These are phyloP conservation scores for Ambrosia artemisiifolia DNA, from an alignment of 129 eudicot species.

Conservation along the genomic window DNA sequence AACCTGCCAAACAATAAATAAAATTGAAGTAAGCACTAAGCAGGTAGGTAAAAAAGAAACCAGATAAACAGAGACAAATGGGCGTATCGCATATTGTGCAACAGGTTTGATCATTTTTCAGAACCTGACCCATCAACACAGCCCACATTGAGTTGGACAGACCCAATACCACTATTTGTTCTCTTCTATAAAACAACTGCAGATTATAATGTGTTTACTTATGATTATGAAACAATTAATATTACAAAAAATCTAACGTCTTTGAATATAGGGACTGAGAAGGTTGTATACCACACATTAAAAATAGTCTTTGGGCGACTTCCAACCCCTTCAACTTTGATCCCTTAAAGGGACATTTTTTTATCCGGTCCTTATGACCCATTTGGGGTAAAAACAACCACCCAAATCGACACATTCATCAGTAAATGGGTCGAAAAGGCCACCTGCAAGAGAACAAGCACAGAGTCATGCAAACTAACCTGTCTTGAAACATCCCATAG, in stretches of 20 bases:
- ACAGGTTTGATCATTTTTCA: neutral
- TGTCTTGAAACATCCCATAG: constrained; percentile 97
- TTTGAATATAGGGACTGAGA: neutral
- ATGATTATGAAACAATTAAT: neutral
- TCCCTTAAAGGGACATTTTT: neutral
- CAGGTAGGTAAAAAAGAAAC: neutral
- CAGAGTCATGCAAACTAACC: constrained; percentile 30
- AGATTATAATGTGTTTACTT: neutral
- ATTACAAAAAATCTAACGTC: neutral
- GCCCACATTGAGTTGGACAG: neutral
- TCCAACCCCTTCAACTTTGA: neutral
- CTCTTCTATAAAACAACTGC: neutral
- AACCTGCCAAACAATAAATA: constrained; percentile 44
- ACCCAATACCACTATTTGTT: neutral
- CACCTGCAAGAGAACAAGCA: neutral
- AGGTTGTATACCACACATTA: constrained; percentile 7
- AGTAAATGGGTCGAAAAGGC: neutral
- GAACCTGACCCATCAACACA: neutral
- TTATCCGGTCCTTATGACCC: neutral
- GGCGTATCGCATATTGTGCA: neutral
- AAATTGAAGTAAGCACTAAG: neutral
- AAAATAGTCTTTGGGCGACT: neutral
- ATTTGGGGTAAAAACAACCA: neutral
- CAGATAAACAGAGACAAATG: neutral
- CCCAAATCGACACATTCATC: neutral